Conservation (phyloP, 805 yeast species). For the Yarrowia osloensis region DNA sequence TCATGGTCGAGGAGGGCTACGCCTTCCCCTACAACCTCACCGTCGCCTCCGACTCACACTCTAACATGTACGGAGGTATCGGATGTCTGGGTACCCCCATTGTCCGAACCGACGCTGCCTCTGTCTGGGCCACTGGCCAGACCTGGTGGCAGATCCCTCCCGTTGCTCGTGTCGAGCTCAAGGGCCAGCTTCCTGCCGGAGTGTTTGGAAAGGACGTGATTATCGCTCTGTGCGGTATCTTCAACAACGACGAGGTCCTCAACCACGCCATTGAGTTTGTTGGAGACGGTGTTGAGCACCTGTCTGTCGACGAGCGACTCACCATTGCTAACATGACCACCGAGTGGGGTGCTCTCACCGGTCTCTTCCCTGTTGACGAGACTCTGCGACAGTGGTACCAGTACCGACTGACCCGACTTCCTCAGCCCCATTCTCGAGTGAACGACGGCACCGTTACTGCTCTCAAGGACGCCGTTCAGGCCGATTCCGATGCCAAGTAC, state of each 20-base stretch:
- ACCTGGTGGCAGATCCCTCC: conserved; percentile 99
- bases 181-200: conserved; percentile 79
- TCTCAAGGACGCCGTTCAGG: conserved; percentile 50
- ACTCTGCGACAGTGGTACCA: conserved; percentile 77
- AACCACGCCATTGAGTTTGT: conserved; percentile 93
- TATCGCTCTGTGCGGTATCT: conserved; percentile 89
- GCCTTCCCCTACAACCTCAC: conserved; percentile 92
- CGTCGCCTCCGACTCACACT: conserved; percentile 97
- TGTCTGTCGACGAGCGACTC: conserved; percentile 79
- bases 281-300: conserved; percentile 71
- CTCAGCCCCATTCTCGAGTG: conserved; percentile 82
- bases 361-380: conserved; percentile 93
- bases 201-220: conserved; percentile 96
- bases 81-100: conserved; percentile 96
- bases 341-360: conserved; percentile 98
- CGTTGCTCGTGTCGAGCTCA: conserved; percentile 87
- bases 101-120: conserved; percentile 97
- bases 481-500: conserved; percentile 80
- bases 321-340: conserved; percentile 97
- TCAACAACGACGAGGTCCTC: conserved; percentile 88
- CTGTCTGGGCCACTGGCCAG: conserved; percentile 99
- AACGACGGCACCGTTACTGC: conserved; percentile 59
- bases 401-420: conserved; percentile 56
- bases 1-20: conserved; percentile 98
- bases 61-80: conserved; percentile 96